Evolutionary conservation across 2,329 filamentous ascomycete genomes (phyloP).

Genomic region (Daldinia sp.): DNA sequence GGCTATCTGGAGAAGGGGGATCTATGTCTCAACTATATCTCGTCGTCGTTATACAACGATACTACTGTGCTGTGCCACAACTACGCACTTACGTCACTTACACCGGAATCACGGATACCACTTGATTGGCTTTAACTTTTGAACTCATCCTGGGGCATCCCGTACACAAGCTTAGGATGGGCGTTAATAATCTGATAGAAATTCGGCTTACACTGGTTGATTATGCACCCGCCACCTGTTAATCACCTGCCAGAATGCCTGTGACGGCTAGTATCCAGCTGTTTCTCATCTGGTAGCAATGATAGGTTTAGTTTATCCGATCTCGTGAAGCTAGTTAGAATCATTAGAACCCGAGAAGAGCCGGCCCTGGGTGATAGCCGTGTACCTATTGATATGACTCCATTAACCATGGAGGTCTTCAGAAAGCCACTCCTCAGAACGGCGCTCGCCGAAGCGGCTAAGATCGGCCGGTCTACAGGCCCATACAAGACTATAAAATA

Average conservation of each 20-base stretch:
- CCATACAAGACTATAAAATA: neutral
- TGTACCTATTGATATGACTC: neutral
- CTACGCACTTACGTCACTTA: neutral
- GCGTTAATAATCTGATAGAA: too few species aligned
- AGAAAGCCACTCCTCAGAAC: neutral
- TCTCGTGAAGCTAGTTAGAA: neutral
- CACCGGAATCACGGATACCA: neutral
- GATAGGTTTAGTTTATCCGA: neutral
- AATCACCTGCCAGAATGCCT: neutral
- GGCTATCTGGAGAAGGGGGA: too few species aligned
- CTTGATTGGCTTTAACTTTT: neutral
- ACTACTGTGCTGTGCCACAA: neutral
- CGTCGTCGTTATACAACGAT: neutral
- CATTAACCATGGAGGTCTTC: neutral
- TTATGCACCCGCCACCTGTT: neutral
- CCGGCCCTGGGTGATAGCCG: too few species aligned
- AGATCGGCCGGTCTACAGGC: neutral
- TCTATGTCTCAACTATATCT: too few species aligned
- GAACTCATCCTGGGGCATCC: neutral
- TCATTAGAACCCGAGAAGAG: neutral
- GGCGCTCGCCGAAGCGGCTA: neutral
- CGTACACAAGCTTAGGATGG: neutral
- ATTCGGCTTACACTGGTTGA: too few species aligned
- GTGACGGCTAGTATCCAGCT: neutral
- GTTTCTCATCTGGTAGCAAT: neutral